A percentile compares a stretch with the other conserved stretches of the same genome.
phyloP scores from a whole-genome alignment of 1,139 yeast species.

The Petasospora rhodanensis region DNA sequence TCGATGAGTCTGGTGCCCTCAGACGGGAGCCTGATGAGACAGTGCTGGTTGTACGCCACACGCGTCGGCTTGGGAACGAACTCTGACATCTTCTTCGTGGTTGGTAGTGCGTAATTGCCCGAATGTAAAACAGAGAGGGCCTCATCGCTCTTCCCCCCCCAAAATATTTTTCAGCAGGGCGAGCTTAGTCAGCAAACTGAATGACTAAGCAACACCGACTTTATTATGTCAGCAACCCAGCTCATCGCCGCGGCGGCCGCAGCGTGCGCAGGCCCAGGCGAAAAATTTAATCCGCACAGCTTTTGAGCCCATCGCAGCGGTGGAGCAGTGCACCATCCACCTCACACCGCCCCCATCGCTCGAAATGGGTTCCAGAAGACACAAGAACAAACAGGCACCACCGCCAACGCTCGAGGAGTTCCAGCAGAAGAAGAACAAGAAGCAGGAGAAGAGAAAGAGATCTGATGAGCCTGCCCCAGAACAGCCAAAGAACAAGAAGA shows the following conservation, averaged over 20 bases:
- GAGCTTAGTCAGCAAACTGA: too few species aligned
- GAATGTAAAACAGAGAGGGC: too few species aligned
- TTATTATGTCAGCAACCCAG: neutral
- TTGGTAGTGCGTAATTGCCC: too few species aligned
- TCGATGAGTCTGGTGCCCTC: conserved; percentile 70
- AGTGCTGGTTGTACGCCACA: conserved; percentile 36
- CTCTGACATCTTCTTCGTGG: conserved; percentile 4
- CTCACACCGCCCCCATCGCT: too few species aligned
- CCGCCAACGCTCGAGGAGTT: conserved; percentile 88
- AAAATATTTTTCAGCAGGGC: neutral
- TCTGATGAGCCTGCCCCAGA: conserved; percentile 30
- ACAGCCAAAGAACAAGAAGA: conserved; percentile 22
- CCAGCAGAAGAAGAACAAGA: conserved; percentile 48
- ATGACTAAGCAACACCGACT: neutral
- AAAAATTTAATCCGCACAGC: too few species aligned
- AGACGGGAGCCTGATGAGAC: conserved; percentile 74
- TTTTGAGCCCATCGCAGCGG: too few species aligned
- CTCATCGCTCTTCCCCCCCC: neutral
- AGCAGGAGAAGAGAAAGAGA: conserved; percentile 35
- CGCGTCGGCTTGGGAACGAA: conserved; percentile 12
- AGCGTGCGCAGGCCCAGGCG: neutral
- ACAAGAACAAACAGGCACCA: conserved; percentile 83
- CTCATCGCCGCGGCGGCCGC: neutral
- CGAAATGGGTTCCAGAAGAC: conserved; percentile 77
- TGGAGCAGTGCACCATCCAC: too few species aligned